Evolutionary conservation across 192 early-diverging fungal species (phyloP).

Genomic region (Mortierella claussenii): DNA sequence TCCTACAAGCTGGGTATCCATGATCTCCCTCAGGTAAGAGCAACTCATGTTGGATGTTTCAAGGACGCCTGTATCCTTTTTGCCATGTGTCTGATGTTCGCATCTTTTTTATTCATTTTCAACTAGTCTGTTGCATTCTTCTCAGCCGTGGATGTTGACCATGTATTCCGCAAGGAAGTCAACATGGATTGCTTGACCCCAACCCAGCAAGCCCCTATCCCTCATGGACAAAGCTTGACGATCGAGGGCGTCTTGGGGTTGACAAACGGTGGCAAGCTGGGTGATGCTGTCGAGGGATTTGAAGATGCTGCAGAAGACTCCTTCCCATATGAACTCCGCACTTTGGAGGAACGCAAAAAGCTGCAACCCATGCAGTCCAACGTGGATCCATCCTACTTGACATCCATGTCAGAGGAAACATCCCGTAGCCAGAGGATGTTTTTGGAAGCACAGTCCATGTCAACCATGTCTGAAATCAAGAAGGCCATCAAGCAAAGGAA

Average conservation of each 20-base stretch:
- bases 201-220: conserved; percentile 70
- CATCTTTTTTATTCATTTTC: background rate
- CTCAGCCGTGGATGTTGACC: conserved; percentile 93
- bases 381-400: background rate
- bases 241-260: conserved; percentile 57
- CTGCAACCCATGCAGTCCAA: background rate
- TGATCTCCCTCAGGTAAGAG: conserved; percentile 82
- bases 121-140: conserved; percentile 89
- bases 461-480: conserved; percentile 37
- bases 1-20: conserved; percentile 85
- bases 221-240: conserved; percentile 61
- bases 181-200: conserved; percentile 89
- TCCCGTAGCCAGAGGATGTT: conserved; percentile 5
- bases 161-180: conserved; percentile 91
- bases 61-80: too few relatives aligned
- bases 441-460: conserved; percentile 38
- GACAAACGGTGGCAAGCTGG: conserved; percentile 23
- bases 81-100: too few relatives aligned
- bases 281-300: conserved; percentile 2
- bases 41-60: too few relatives aligned
- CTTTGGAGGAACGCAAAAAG: conserved; percentile 8
- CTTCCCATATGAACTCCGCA: conserved; percentile 18
- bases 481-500: conserved; percentile 10
- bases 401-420: conserved; percentile 1
- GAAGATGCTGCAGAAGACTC: conserved; percentile 20